Conservation (phyloP, 768 basidiomycete species). For the Rhodosporidiobolus sp. region DNA sequence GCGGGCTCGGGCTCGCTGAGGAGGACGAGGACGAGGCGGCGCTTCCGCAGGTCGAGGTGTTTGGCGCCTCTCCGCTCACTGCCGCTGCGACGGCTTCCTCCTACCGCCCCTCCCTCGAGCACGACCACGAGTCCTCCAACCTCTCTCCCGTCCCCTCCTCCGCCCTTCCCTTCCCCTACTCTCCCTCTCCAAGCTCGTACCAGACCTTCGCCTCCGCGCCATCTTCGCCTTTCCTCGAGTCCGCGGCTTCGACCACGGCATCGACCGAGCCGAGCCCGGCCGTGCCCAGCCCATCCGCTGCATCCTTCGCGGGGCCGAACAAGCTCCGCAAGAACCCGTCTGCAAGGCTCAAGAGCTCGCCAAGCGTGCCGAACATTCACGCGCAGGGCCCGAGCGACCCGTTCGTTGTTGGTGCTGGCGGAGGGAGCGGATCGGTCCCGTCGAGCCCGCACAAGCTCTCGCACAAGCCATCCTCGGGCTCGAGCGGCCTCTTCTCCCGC, state of each 20-base stretch:
- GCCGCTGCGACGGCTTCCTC: no score
- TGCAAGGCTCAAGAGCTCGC: background rate
- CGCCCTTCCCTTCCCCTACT: background rate
- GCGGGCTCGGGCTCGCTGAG: background rate
- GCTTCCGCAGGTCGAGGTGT: background rate
- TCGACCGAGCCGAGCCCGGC: background rate
- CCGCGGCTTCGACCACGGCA: background rate
- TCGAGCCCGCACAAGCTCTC: no score
- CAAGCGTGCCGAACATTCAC: background rate
- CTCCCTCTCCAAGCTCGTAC: background rate
- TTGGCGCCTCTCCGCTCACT: background rate
- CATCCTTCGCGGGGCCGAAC: background rate
- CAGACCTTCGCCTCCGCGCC: conserved; percentile 6
- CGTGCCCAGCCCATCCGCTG: background rate
- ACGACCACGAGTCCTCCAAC: background rate
- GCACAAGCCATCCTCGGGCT: no score
- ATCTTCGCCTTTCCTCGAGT: background rate
- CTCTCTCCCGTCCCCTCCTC: no score
- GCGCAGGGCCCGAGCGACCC: background rate
- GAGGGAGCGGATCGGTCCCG: background rate
- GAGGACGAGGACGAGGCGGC: background rate
- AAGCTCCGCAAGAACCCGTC: conserved; percentile 29
- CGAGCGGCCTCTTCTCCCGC: no score
- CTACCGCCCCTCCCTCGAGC: background rate
- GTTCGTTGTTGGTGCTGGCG: background rate